A percentile compares a stretch with the other conserved stretches of the same genome.
These are phyloP conservation scores for Dipteronia sinensis DNA, from an alignment of 345 rosid species.

Conservation along the genomic window DNA sequence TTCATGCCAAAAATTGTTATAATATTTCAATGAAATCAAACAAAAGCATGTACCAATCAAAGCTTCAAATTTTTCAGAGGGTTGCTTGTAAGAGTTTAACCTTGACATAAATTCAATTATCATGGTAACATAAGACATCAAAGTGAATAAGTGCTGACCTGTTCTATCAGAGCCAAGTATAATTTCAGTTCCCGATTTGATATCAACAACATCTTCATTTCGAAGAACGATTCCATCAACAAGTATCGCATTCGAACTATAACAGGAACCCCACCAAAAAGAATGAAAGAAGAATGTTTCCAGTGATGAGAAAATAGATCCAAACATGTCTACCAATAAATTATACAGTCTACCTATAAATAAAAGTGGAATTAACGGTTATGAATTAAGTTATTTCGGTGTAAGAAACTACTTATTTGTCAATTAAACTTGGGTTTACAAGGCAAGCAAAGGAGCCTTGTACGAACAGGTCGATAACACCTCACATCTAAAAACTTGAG, in stretches of 20 bases:
- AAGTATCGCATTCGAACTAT: conserved; percentile 60
- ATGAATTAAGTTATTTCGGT: background rate
- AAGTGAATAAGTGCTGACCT: conserved; percentile 47
- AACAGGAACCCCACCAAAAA: conserved; percentile 21
- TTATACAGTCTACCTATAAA: background rate
- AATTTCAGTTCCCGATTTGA: conserved; percentile 70
- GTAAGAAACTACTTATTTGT: background rate
- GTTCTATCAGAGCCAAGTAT: conserved; percentile 56
- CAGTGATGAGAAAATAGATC: conserved; percentile 6
- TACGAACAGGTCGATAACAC: background rate
- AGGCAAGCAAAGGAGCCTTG: background rate
- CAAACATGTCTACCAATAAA: conserved; percentile 1
- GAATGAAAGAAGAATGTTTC: conserved; percentile 8
- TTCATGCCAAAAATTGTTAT: background rate
- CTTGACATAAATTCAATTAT: background rate
- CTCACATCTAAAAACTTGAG: background rate
- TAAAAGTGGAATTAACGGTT: background rate
- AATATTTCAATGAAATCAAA: conserved; percentile 7
- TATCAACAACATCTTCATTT: conserved; percentile 46
- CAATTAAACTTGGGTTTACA: background rate
- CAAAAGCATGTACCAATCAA: background rate
- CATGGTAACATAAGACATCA: background rate
- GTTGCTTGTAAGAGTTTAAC: background rate
- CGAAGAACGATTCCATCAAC: conserved; percentile 56
- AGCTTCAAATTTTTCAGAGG: background rate